Conservation (phyloP, 306 rosid genomes). For the Ochetophila trinervis region DNA sequence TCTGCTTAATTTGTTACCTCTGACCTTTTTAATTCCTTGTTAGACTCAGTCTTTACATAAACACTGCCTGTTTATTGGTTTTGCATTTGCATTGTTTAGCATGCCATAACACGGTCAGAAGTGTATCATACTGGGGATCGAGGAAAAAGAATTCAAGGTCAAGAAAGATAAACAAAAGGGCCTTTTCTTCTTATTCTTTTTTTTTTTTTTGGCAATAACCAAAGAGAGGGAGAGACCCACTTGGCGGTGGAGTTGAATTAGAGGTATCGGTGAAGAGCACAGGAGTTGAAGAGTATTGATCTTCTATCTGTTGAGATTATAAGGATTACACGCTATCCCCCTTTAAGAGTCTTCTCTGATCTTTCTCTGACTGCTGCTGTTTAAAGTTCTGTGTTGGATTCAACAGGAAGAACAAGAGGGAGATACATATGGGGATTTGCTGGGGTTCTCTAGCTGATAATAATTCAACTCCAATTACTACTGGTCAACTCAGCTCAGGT, state of each 20-base stretch:
- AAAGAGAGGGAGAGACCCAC: background rate
- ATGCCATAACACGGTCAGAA: background rate
- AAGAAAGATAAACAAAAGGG: background rate
- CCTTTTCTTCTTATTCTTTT: background rate
- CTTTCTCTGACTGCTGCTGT: background rate
- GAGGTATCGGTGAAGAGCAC: too few relatives aligned
- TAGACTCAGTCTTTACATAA: too few relatives aligned
- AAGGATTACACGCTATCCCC: background rate
- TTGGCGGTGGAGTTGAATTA: too few relatives aligned
- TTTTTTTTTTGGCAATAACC: background rate
- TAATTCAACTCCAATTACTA: slow-evolving; percentile 32
- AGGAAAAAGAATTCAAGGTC: slow-evolving; percentile 14
- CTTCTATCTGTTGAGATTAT: background rate
- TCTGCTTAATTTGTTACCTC: too few relatives aligned
- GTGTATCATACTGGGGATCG: background rate
- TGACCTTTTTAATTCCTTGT: too few relatives aligned
- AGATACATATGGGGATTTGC: slow-evolving; percentile 71
- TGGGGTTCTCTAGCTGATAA: slow-evolving; percentile 48
- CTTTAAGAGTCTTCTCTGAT: background rate
- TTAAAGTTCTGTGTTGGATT: slow-evolving; percentile 7
- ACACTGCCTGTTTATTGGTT: too few relatives aligned
- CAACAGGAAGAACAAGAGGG: slow-evolving; percentile 15
- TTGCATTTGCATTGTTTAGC: too few relatives aligned
- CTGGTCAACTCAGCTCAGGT: slow-evolving; percentile 56
- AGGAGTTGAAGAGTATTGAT: background rate